Evolutionary conservation across 208 protist species (phyloP).

Genomic region (Kentomonas sorsogonicus): DNA sequence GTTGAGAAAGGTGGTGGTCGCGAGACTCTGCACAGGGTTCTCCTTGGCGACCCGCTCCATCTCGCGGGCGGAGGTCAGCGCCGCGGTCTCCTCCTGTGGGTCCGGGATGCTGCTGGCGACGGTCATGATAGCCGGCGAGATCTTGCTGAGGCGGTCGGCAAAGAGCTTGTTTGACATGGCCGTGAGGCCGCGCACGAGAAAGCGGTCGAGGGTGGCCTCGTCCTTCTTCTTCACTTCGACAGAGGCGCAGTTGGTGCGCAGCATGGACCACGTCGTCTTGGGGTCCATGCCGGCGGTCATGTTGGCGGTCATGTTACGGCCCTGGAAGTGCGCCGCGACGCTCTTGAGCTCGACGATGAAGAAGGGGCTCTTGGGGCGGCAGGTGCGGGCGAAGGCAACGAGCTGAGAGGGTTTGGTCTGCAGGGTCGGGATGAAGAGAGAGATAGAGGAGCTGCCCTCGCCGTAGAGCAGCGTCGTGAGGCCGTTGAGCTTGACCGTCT

Average conservation of each 20-base stretch:
- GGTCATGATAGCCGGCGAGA: conserved; percentile 66
- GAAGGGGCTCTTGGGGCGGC: conserved; percentile 87
- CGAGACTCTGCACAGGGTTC: conserved; percentile 65
- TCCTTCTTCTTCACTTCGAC: conserved; percentile 42
- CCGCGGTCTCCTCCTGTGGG: conserved; percentile 45
- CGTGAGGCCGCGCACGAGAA: conserved; percentile 73
- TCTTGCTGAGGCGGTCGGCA: conserved; percentile 76
- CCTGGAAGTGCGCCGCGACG: conserved; percentile 66
- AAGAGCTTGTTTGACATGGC: conserved; percentile 86
- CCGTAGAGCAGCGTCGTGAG: conserved; percentile 85
- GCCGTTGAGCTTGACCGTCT: conserved; percentile 74
- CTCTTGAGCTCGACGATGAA: conserved; percentile 80
- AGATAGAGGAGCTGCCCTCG: conserved; percentile 85
- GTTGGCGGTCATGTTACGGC: conserved; percentile 44
- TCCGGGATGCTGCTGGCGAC: conserved; percentile 75
- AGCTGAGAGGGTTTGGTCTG: conserved; percentile 70
- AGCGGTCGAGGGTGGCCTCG: conserved; percentile 67
- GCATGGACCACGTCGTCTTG: conserved; percentile 59
- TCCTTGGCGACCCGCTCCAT: conserved; percentile 37
- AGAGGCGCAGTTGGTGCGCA: conserved; percentile 70
- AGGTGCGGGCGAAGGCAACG: conserved; percentile 83
- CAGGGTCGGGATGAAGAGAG: conserved; percentile 80
- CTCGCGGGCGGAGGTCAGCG: conserved; percentile 18
- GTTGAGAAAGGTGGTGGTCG: conserved; percentile 74
- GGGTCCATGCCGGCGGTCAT: conserved; percentile 72